phyloP scores from a whole-genome alignment of 2,329 filamentous ascomycete genomes.

The Simplicillium sp. region DNA sequence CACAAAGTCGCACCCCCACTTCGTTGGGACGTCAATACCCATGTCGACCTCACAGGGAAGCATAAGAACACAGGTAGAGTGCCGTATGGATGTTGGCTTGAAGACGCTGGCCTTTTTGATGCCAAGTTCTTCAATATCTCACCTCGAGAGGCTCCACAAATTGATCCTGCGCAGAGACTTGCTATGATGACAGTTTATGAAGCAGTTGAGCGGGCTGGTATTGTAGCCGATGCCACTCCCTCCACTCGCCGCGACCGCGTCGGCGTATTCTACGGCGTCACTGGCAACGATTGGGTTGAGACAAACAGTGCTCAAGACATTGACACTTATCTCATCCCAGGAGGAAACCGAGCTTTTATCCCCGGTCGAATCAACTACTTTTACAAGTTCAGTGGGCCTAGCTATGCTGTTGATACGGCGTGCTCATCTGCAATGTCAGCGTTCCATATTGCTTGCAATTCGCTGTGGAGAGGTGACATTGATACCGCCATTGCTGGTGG shows the following conservation, averaged over 20 bases:
- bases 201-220: slow-evolving; percentile 65
- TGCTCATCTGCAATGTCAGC: slow-evolving; percentile 26
- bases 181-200: slow-evolving; percentile 67
- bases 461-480: slow-evolving; percentile 33
- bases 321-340: slow-evolving; percentile 17
- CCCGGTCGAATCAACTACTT: slow-evolving; percentile 26
- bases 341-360: slow-evolving; percentile 16
- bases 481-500: slow-evolving; percentile 33
- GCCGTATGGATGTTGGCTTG: slow-evolving; percentile 58
- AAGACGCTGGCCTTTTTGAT: slow-evolving; percentile 64
- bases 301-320: slow-evolving; percentile 47
- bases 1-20: slow-evolving; percentile 52
- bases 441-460: slow-evolving; percentile 13
- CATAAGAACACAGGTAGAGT: slow-evolving; percentile 57
- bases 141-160: slow-evolving; percentile 60
- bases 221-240: slow-evolving; percentile 53
- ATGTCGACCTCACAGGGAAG: slow-evolving; percentile 58
- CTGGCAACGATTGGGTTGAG: slow-evolving; percentile 72
- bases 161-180: slow-evolving; percentile 65
- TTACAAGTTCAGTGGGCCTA: slow-evolving; percentile 26
- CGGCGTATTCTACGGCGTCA: slow-evolving; percentile 68
- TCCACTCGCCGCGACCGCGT: slow-evolving; percentile 48
- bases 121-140: slow-evolving; percentile 74
- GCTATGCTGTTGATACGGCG: slow-evolving; percentile 23
- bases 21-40: slow-evolving; percentile 56